Percentiles rank a stretch among this genome's conserved stretches.
Conservation (phyloP, 805 yeast genomes). For the Teunomyces barrocoloradensis region DNA sequence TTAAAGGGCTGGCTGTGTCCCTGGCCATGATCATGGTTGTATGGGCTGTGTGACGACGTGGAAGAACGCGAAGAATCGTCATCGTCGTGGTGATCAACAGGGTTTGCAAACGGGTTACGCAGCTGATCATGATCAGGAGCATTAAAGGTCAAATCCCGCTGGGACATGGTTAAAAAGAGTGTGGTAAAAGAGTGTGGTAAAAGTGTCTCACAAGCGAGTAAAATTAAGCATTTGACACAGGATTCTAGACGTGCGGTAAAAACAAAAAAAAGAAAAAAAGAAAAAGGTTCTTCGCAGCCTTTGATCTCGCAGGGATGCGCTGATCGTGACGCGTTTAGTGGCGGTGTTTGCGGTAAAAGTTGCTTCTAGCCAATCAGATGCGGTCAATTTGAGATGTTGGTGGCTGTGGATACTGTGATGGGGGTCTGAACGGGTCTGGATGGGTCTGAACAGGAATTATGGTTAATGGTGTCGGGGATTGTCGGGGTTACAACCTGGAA, state of each 20-base stretch:
- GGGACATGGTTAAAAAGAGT: conserved; percentile 14
- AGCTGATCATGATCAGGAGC: conserved; percentile 11
- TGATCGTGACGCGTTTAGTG: no score
- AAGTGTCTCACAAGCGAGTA: not conserved
- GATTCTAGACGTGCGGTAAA: not conserved
- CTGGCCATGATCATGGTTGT: conserved; percentile 11
- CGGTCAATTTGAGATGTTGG: no score
- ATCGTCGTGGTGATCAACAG: not conserved
- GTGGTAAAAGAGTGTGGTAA: not conserved
- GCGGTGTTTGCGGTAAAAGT: no score
- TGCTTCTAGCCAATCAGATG: no score
- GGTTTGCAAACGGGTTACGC: conserved; percentile 14
- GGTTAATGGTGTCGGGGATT: no score
- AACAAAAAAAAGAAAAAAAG: not conserved
- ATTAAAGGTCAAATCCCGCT: conserved; percentile 34
- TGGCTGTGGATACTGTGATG: not conserved
- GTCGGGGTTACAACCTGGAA: not conserved
- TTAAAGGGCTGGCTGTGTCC: conserved; percentile 33
- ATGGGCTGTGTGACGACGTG: conserved; percentile 6
- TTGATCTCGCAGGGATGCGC: not conserved
- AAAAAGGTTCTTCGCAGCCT: not conserved
- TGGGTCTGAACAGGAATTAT: no score
- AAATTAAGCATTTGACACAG: not conserved
- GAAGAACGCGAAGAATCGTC: not conserved
- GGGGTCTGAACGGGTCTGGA: no score